phyloP scores from a whole-genome alignment of 108 stramenopile genomes.

The Stephanodiscus triporus region DNA sequence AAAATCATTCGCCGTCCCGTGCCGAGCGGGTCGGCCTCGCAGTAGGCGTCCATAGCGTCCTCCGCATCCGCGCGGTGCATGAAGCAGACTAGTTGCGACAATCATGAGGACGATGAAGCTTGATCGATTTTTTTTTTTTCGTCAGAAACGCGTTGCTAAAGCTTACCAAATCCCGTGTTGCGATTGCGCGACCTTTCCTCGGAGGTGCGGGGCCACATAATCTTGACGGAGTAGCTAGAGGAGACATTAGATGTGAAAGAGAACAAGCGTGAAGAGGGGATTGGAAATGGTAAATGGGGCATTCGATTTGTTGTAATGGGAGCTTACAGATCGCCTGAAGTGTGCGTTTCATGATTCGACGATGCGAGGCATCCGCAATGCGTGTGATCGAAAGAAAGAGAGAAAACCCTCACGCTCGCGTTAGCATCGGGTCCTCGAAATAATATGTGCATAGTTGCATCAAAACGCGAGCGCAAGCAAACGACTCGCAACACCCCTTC shows the following conservation, averaged over 20 bases:
- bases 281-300: not conserved
- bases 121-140: too few species aligned
- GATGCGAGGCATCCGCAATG: not conserved
- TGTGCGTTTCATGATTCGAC: not conserved
- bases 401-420: conserved; percentile 24
- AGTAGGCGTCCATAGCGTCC: conserved; percentile 84
- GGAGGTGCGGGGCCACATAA: conserved; percentile 94
- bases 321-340: conserved; percentile 8
- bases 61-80: conserved; percentile 83
- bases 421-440: conserved; percentile 1
- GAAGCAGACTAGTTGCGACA: too few species aligned
- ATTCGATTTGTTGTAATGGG: not conserved
- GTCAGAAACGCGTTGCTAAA: too few species aligned
- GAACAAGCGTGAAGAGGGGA: not conserved
- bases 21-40: conserved; percentile 76
- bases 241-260: not conserved
- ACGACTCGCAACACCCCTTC: not conserved
- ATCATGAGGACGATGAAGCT: too few species aligned
- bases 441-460: not conserved
- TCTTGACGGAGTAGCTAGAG: conserved; percentile 84
- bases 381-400: conserved; percentile 29
- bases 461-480: not conserved
- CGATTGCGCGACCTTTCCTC: conserved; percentile 84
- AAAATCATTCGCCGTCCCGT: conserved; percentile 67
- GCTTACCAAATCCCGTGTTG: conserved; percentile 90